Evolutionary conservation across 2,329 filamentous ascomycete genomes (phyloP), one percentile per base, ranked within the genome.

Genomic region (Endoconidiophora laricicola): DNA sequence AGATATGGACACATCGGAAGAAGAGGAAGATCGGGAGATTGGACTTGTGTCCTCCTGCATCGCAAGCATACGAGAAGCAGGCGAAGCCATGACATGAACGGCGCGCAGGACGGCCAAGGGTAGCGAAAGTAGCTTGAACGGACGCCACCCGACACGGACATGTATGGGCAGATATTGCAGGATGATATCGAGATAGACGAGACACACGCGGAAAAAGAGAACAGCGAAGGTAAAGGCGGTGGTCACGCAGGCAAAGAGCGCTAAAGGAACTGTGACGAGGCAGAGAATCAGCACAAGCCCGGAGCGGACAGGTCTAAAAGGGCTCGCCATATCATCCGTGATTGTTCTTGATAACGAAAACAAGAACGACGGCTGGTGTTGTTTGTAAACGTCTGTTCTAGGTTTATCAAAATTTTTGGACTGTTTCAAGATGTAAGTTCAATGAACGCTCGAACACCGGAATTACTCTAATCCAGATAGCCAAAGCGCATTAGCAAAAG

Each of bases 181-280:
- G 41, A 68, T 72, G 47, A 83, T 67, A 58, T 83, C 78, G 54
- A 81, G 63, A 58, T 82, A 83, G 50, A 82, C 72, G 47, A 81
- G 59, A 43, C 73, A 65, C 22, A 79, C 71, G 22, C 79, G 72
- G 54, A 80, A 63, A 58, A 76, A 69, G 45, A 84, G 70, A 36
- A 81, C 67, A 37, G 72, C 67, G 55, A 80, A 74, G 38, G 80
- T 77, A 44, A 82, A 56, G 3, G 69, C 70, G 49, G 79, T 78
- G 29, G 80, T 83, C 55, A 82, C 63, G 55, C 70, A 72, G 48
- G 80, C 80, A 49, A 78, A 72, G 46, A 82, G 59, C 56, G 76
- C 70, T 48, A 83, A 69, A 6, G 80, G 79, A 10, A 82, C 63
- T 20, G 78, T 78, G 58, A 80, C 67, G 55, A 81, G 55, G 58